Evolutionary conservation across 768 basidiomycete species (phyloP), one percentile per base, ranked within the genome.

Genomic region (Amylocystis lapponica): DNA sequence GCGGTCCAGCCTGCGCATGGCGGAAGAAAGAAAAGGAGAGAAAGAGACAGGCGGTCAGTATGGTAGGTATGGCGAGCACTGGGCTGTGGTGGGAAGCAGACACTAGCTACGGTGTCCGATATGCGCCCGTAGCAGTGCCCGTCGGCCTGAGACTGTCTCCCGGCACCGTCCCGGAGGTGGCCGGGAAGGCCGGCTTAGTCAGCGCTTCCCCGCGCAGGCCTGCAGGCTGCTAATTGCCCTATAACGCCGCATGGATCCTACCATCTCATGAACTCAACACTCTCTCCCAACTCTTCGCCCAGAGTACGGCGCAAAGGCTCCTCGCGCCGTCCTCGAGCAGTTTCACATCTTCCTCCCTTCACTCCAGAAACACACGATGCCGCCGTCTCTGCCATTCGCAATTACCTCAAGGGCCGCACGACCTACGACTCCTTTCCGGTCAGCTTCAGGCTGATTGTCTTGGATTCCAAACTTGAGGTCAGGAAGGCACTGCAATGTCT

Each of bases 361-460:
- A 71, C 74, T 47, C 68, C 62, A 46, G 86, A 87, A 32, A 63
- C 71, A n/a, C 86, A 90, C 58, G 78, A 88, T 47, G 66, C 72
- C 5, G 84, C 86, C 20, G 62, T 91, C 45, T 59, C 68, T 45
- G 67, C 75, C 43, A 92, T 99, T 57, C 76, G 95, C 39, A 66
- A 66, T 39, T 89, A 92, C 66, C 81, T 98, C 67, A 86, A 79
- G 56, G 78, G 83, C 45, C 80, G 89, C 57, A 87, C 83, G 14
- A 82, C 83, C 52, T 99, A 98, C 68, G 95, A 98, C 65, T 92
- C 95, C 25, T 94, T 99, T 56, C 96, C 96, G 20, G 90, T 98
- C 68, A 87, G 83, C 65, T 99, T 94, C 68, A 76, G 95, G 55
- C 75, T 98, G 57, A 97, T 99, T 61, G 93, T 98, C 20, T 78